Evolutionary conservation across 2,329 filamentous ascomycete species (phyloP), one percentile per base, ranked within the genome.

Genomic region (Acephala macrosclerotiorum): DNA sequence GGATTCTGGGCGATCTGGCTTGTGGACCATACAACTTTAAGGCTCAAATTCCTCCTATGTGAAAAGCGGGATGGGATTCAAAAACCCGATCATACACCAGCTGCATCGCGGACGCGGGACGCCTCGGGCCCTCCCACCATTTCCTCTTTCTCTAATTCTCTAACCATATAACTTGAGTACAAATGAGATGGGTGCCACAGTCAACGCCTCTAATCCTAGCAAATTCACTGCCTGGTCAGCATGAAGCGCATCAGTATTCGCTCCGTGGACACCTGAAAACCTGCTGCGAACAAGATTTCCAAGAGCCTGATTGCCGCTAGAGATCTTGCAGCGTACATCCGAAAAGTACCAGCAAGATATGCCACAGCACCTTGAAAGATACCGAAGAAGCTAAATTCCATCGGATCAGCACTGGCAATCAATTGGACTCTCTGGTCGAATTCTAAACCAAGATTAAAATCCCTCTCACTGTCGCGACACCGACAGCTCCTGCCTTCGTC

Each of bases 21-120:
- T 29, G 26, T 53, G 49, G 49, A 7, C 49, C 22, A 53, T 53
- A 66, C 1, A 60, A 66, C 45, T 62, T 69, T 12, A 65, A 69
- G 33, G 45, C 64, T 3, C 63, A 66, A 7, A 65, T 65, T 69
- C 63, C 67, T 9, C 25, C 69, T 55, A 65, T 69, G 49, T 72
- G 67, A 69, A 65, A 58, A 36, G 58, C 69, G 35, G 60, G 40
- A 22, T n/a, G n/a, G n/a, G 4, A 33, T 33, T 33, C 29, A 33
- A 33, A 9, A 5, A 5, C 29, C 4, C 29, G 4, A 33, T 33
- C 29, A 33, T 33, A 33, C 29, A 33, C 29, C n/a, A n/a, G n/a
- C n/a, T n/a, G n/a, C n/a, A n/a, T n/a, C n/a, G n/a, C n/a, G n/a
- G n/a, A n/a, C n/a, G n/a, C n/a, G n/a, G n/a, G n/a, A n/a, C n/a